A percentile compares a stretch with the other conserved stretches of the same genome.
Evolutionary conservation across 108 stramenopile genomes (phyloP).

Genomic region (Halocafeteria seosinensis): DNA sequence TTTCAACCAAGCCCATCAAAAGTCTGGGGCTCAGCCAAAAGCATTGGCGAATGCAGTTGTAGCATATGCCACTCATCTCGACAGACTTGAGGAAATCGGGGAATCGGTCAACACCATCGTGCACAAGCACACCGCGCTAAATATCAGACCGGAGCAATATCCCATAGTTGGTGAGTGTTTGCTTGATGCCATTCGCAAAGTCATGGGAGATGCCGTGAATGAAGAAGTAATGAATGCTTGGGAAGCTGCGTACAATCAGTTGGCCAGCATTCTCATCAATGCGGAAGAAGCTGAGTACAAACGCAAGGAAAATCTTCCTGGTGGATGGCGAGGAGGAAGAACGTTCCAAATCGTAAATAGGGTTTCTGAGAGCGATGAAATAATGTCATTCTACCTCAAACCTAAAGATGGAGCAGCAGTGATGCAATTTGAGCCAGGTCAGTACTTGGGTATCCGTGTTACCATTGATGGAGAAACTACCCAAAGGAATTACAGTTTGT

Average conservation of each 20-base stretch:
- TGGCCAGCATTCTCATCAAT: slow-evolving; percentile 18
- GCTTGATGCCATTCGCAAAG: slow-evolving; percentile 14
- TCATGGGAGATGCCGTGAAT: slow-evolving; percentile 13
- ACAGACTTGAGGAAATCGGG: slow-evolving; percentile 7
- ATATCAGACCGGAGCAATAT: slow-evolving; percentile 20
- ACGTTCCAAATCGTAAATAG: slow-evolving; percentile 4
- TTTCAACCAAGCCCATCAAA: slow-evolving; percentile 18
- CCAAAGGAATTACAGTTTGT: too few species aligned
- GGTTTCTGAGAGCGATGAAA: slow-evolving; percentile 1
- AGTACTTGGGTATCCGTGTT: too few species aligned
- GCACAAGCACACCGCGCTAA: slow-evolving; percentile 8
- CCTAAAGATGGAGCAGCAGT: slow-evolving; percentile 3
- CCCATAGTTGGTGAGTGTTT: slow-evolving; percentile 14
- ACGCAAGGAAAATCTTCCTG: neutral
- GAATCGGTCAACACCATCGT: slow-evolving; percentile 14
- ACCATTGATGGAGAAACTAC: too few species aligned
- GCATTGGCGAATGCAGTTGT: slow-evolving; percentile 17
- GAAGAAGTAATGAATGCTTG: slow-evolving; percentile 9
- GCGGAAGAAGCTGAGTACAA: slow-evolving; percentile 9
- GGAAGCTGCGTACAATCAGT: slow-evolving; percentile 1
- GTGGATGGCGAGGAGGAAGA: slow-evolving; percentile 15
- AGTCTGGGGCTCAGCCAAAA: slow-evolving; percentile 6
- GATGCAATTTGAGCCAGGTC: slow-evolving; percentile 9
- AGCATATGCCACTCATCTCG: slow-evolving; percentile 17
- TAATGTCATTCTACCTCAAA: slow-evolving; percentile 4